Evolutionary conservation across 768 basidiomycete species (phyloP).

Genomic region (Boletus sp.): DNA sequence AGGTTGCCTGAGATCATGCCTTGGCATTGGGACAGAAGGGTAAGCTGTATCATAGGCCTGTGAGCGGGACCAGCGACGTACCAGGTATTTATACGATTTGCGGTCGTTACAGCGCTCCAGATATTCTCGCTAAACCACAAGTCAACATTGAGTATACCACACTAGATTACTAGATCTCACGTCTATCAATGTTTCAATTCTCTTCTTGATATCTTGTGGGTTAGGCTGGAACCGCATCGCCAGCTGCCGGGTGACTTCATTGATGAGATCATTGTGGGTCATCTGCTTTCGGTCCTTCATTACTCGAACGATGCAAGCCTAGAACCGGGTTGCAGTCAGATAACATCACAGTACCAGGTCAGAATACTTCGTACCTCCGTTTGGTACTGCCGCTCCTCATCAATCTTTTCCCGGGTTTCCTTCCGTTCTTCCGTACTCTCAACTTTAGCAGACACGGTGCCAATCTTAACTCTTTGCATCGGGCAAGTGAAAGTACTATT

Average conservation of each 20-base stretch:
- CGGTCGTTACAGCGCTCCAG: constrained; percentile 85
- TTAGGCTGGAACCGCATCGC: constrained; percentile 83
- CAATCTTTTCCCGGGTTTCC: constrained; percentile 86
- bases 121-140: constrained; percentile 73
- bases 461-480: constrained; percentile 89
- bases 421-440: constrained; percentile 84
- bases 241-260: constrained; percentile 87
- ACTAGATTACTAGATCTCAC: constrained; percentile 40
- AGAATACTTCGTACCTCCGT: constrained; percentile 61
- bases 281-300: constrained; percentile 96
- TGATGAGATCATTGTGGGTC: constrained; percentile 83
- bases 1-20: constrained; percentile 23
- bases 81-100: constrained; percentile 84
- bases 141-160: neutral
- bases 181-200: constrained; percentile 92
- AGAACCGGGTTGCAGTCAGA: constrained; percentile 4
- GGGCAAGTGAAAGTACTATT: constrained; percentile 77
- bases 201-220: constrained; percentile 84
- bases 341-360: neutral
- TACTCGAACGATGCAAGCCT: constrained; percentile 97
- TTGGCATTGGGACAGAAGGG: neutral
- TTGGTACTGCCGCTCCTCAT: constrained; percentile 87
- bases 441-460: constrained; percentile 82
- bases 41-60: constrained; percentile 1
- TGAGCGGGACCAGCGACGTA: constrained; percentile 15